Evolutionary conservation across 768 basidiomycete genomes (phyloP), one percentile per base, ranked within the genome.

Genomic region (Suillus occidentalis): DNA sequence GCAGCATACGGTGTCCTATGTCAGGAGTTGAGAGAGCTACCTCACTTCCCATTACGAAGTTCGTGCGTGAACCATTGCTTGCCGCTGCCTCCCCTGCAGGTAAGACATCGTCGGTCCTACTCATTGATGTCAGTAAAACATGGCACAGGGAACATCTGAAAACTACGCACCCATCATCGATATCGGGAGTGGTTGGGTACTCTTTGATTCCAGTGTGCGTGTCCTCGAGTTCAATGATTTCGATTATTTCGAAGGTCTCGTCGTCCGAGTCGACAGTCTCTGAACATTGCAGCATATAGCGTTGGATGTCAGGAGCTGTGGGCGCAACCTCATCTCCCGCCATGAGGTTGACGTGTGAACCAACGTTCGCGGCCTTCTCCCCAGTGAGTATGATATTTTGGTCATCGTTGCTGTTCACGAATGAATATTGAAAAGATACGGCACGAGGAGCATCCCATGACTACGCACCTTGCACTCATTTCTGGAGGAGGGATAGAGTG

Each of bases 21-120:
- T 72, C 67, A 42, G 70, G 70, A 50, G 22, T 14, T 2, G 22
- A 25, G 13, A 6, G 22, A 14, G 75, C 71, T 45, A 75, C 50
- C 50, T 16, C 16, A 8, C 25, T 79, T 66, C 69, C 75, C 9
- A 70, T 68, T 55, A 82, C 65, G 68, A 83, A 76, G 60, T 82
- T 82, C 52, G 69, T 63, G 37, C 69, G 66, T 12, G 70, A 75
- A 36, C 70, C 71, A 47, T 77, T 75, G 9, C 73, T 76, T 12
- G 71, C 65, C 13, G 80, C 79, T 0, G 77, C 73, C 62, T 82
- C 77, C 0, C 81, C 80, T 53, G 81, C 80, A 25, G 82, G 61
- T 28, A 82, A 68, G 53, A 81, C 53, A 53, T 50, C 25, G 6
- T 53, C 34, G 10, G 34, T 20, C 18, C 53, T 34, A 55, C 18